phyloP scores from a whole-genome alignment of 495 filamentous ascomycete species.

The Podospora pseudocomata region DNA sequence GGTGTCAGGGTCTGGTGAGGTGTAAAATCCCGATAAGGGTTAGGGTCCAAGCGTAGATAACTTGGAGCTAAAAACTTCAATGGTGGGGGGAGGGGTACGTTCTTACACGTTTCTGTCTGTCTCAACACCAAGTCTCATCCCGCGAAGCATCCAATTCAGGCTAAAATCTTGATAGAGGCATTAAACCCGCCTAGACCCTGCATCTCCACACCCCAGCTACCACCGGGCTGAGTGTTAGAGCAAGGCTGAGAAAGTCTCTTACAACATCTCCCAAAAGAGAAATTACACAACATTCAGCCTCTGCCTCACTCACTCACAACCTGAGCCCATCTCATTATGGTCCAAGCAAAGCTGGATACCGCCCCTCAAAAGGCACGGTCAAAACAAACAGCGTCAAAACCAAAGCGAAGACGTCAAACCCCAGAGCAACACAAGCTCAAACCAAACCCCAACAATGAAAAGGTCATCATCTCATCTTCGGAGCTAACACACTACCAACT shows the following conservation, averaged over 20 bases:
- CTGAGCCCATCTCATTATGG: not conserved
- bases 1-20: not conserved
- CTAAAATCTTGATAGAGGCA: constrained; percentile 5
- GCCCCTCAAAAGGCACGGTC: constrained; percentile 1
- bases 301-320: not conserved
- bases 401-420: not conserved
- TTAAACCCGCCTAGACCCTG: not conserved
- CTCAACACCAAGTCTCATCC: not conserved
- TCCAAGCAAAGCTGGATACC: not conserved
- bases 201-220: not conserved
- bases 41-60: constrained; percentile 6
- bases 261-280: not conserved
- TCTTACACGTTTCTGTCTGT: too few species aligned
- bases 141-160: constrained; percentile 1
- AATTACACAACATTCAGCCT: constrained; percentile 3
- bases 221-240: not conserved
- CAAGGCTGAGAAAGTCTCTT: constrained; percentile 2
- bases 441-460: constrained; percentile 1
- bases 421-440: not conserved
- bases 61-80: not conserved
- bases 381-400: not conserved
- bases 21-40: constrained; percentile 9
- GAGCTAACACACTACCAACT: constrained; percentile 59
- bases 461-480: not conserved
- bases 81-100: not conserved